Percentiles rank a stretch among this genome's conserved stretches.
Evolutionary conservation across 2,329 filamentous ascomycete genomes (phyloP).

Genomic region (Fusarium anthophilum): DNA sequence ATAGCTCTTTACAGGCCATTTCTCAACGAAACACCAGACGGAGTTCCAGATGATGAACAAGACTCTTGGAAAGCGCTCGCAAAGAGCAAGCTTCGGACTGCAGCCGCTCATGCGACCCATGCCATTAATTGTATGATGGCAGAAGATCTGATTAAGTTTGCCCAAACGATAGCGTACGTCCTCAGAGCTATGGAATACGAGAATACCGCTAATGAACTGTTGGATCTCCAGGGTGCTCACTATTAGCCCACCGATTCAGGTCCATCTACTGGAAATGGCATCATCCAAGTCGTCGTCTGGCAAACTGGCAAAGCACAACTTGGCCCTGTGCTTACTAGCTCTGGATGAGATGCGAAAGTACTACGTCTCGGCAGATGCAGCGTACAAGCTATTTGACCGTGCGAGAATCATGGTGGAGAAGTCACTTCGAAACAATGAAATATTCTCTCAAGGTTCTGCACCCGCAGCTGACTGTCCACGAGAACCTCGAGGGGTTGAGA

Average conservation of each 20-base stretch:
- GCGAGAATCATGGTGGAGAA: slow-evolving; percentile 9
- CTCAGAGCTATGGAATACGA: fast-evolving
- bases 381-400: slow-evolving; percentile 5
- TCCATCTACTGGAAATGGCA: slow-evolving; percentile 2
- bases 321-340: slow-evolving; percentile 11
- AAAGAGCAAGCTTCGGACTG: neutral
- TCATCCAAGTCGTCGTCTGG: neutral
- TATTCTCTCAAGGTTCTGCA: neutral
- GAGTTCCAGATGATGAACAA: neutral
- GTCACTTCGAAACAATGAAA: neutral
- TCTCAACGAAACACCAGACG: neutral
- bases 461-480: too few relatives aligned
- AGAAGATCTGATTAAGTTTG: neutral
- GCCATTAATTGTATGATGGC: neutral
- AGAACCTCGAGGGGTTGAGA: neutral
- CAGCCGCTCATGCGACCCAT: neutral
- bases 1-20: neutral
- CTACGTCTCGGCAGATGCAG: slow-evolving; percentile 11
- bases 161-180: neutral
- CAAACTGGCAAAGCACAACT: slow-evolving; percentile 5
- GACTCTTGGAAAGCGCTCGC: neutral
- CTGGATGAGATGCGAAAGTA: slow-evolving; percentile 12
- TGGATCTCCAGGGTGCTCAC: neutral
- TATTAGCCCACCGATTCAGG: slow-evolving; percentile 5
- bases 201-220: too few relatives aligned